Evolutionary conservation across 352 stramenopile genomes (phyloP).

Genomic region (Globisporangium canariense): DNA sequence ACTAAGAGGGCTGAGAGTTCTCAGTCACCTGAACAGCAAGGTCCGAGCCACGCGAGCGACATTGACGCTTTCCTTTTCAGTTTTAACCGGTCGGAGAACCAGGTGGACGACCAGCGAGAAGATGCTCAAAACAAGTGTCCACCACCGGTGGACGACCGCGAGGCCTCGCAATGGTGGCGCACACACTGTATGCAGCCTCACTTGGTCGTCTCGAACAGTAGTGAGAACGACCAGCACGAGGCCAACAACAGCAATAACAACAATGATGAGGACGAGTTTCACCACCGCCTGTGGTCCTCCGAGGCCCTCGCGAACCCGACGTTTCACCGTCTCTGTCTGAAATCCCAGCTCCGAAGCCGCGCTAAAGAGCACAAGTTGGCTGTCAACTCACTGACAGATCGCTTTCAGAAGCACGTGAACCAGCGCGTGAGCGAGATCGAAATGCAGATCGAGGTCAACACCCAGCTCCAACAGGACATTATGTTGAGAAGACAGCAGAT

Average conservation of each 20-base stretch:
- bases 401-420: slow-evolving; percentile 33
- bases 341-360: slow-evolving; percentile 13
- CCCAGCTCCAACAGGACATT: slow-evolving; percentile 37
- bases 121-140: background rate
- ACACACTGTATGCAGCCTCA: slow-evolving; percentile 54
- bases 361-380: slow-evolving; percentile 22
- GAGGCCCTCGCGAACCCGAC: slow-evolving; percentile 46
- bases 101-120: background rate
- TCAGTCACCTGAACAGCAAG: background rate
- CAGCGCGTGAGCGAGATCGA: slow-evolving; percentile 45
- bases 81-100: background rate
- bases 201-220: slow-evolving; percentile 13
- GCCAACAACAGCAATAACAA: slow-evolving; percentile 12
- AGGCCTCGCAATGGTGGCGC: slow-evolving; percentile 56
- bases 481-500: slow-evolving; percentile 24
- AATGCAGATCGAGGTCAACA: slow-evolving; percentile 56
- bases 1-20: background rate
- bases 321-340: slow-evolving; percentile 37
- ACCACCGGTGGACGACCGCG: slow-evolving; percentile 22
- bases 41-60: slow-evolving; percentile 5
- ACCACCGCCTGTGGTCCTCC: slow-evolving; percentile 26
- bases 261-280: slow-evolving; percentile 20
- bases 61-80: slow-evolving; percentile 44
- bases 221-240: slow-evolving; percentile 11
- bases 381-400: slow-evolving; percentile 15